Base-by-base conservation (phyloP, 1,284 basidiomycete species). In the Sanghuangporus baumii region DNA sequence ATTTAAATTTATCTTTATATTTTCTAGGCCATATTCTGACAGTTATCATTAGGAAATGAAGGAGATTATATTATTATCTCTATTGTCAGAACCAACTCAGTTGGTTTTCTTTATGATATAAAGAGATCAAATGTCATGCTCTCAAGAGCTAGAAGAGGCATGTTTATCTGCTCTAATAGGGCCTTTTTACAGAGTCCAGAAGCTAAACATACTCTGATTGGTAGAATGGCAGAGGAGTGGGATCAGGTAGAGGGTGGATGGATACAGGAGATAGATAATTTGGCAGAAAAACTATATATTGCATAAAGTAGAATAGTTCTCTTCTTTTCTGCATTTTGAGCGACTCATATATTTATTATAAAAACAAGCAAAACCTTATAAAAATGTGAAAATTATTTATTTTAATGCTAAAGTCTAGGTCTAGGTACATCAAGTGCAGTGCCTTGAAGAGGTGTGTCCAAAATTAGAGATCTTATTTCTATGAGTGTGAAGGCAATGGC, bases 51-150 rank as follows among this genome's bases (percentile, higher is more conserved):
- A 85, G 85, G 85, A 41, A 85, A 86, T 75, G 85, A 87, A 66
- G 79, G 83, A 51, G 81, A 86, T 47, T 79, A 79, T 55, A 83
- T 86, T 54, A 77, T 88, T 59, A 80, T 88, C 56, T 86, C 83
- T 36, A 67, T 86, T 65, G 85, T 87, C n/a, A 80, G 88, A 18
- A 81, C 85, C 16, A 74, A 73, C 18, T 74, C 72, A 6, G 72
- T 84, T 58, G 88, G 87, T 6, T 89, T 89, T 68, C 75, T 89
- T 20, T 68, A 69, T 23, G 82, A 83, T 67, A 67, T 78, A 8
- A 79, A 83, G 43, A 78, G 86, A 16, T 80, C 82, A 57, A 88
- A 88, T 80, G 87, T 88, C 48, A 87, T 88, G 84, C 81, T 84
- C 51, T 67, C 70, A 11, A 64, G 71, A 37, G 68, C 67, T 77